These are phyloP conservation scores for Lentinula detonsa DNA, from an alignment of 768 basidiomycete species.

Conservation along the genomic window DNA sequence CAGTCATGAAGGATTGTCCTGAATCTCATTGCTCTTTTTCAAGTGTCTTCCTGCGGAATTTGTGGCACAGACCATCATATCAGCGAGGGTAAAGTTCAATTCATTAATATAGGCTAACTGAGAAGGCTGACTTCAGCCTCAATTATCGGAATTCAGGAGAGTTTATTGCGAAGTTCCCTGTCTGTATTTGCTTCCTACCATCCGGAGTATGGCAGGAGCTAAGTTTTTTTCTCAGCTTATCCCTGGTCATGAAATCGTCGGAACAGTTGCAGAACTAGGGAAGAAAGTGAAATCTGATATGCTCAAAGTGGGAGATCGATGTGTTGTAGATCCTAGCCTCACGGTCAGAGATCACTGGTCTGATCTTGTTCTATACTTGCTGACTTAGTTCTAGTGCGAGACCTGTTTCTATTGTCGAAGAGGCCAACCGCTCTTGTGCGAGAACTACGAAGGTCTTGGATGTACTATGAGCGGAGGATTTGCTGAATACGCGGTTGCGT, in stretches of 20 bases:
- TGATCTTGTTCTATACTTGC: not conserved
- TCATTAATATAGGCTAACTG: not conserved
- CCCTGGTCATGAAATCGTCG: conserved; percentile 72
- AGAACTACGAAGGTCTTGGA: conserved; percentile 62
- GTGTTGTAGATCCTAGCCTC: conserved; percentile 54
- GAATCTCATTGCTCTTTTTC: conserved; percentile 23
- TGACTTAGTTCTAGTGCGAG: conserved; percentile 32
- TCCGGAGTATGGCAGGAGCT: not conserved
- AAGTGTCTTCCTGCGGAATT: conserved; percentile 32
- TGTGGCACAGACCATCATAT: conserved; percentile 27
- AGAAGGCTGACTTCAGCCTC: not conserved
- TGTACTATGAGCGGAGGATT: conserved; percentile 65
- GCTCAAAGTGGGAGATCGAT: conserved; percentile 42
- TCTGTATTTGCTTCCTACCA: not conserved
- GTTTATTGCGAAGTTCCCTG: conserved; percentile 46
- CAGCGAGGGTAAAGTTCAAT: conserved; percentile 27
- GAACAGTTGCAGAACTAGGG: conserved; percentile 57
- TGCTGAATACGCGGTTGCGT: conserved; percentile 70
- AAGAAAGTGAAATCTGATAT: conserved; percentile 51
- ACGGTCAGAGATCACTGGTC: conserved; percentile 27
- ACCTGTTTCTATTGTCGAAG: conserved; percentile 71
- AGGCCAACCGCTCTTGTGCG: conserved; percentile 63
- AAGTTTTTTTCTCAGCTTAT: conserved; percentile 36
- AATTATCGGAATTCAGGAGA: conserved; percentile 18
- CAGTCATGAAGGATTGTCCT: not conserved